Evolutionary conservation across 2,329 filamentous ascomycete genomes (phyloP), one percentile per base, ranked within the genome.

Genomic region (Lasiodiplodia sp.): DNA sequence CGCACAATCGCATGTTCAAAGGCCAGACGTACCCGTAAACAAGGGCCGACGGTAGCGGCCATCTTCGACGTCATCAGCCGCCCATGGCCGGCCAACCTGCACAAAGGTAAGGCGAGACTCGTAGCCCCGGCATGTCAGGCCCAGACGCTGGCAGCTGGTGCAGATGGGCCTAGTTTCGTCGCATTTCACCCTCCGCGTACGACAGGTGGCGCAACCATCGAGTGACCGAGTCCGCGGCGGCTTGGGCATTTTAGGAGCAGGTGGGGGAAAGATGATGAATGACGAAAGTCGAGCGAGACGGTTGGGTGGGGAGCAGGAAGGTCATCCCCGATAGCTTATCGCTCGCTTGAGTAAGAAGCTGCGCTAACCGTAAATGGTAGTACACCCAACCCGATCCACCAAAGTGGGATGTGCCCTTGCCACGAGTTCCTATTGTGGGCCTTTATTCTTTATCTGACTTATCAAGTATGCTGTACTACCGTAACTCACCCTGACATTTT

Each of bases 151-250:
- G 56, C 70, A 71, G 16, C 57, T 55, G 49, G 64, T 38, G 55
- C 70, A 71, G 12, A 56, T 18, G 10, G 70, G 69, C 47, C 69
- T 64, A 21, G 57, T 52, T 62, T 70, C 62, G 51, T 71, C 70
- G 38, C 70, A 71, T 37, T 71, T 71, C 3, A 71, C 56, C 28
- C 69, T 69, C 4, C 70, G 66, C 16, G 66, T 40, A n/a, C 70
- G 62, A 65, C 70, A 71, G 7, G 70, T 71, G 23, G 47, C 51
- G 40, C 70, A 71, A 8, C 70, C 69, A 3, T 65, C 55, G 52
- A 71, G 68, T n/a, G 70, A 67, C 23, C 68, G 66, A n/a, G 65
- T 70, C 23, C 69, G 69, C n/a, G 62, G 28, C 7, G 21, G 53
- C n/a, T 34, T 56, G n/a, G 25, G 53, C 53, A 56, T 56, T 37